These are phyloP conservation scores for Cordyceps tenuipes DNA, from an alignment of 2,329 filamentous ascomycete genomes.

Conservation along the genomic window DNA sequence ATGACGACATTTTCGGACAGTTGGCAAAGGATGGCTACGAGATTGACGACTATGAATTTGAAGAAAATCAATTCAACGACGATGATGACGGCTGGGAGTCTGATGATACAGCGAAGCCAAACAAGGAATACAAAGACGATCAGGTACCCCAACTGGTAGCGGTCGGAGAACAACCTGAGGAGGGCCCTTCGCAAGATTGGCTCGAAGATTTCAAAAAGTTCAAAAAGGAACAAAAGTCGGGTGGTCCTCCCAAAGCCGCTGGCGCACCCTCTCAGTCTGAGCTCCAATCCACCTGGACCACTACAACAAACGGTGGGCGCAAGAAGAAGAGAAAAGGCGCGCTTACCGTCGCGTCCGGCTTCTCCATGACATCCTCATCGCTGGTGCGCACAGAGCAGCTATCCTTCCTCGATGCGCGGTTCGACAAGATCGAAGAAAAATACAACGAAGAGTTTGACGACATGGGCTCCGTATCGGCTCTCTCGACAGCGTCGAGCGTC, in stretches of 20 bases:
- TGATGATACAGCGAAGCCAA: constrained; percentile 80
- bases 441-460: constrained; percentile 48
- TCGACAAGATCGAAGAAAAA: constrained; percentile 81
- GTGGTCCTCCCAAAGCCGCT: constrained; percentile 27
- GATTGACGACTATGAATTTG: constrained; percentile 72
- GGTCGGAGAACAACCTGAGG: constrained; percentile 42
- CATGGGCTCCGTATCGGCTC: constrained; percentile 48
- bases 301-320: constrained; percentile 70
- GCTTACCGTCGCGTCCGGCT: constrained; percentile 75
- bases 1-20: constrained; percentile 77
- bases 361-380: constrained; percentile 87
- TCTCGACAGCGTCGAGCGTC: constrained; percentile 58
- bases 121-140: constrained; percentile 44
- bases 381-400: constrained; percentile 82
- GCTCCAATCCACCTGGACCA: constrained; percentile 62
- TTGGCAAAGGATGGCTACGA: constrained; percentile 64
- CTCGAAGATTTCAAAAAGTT: constrained; percentile 89
- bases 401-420: constrained; percentile 76
- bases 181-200: constrained; percentile 70
- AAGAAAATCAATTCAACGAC: constrained; percentile 53
- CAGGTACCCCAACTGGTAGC: constrained; percentile 41
- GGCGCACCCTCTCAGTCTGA: constrained; percentile 47
- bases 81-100: constrained; percentile 88
- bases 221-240: constrained; percentile 66
- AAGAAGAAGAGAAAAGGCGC: constrained; percentile 95